Base-by-base conservation (phyloP, 176 grass and related monocot species). In the Triticum monococcum region DNA sequence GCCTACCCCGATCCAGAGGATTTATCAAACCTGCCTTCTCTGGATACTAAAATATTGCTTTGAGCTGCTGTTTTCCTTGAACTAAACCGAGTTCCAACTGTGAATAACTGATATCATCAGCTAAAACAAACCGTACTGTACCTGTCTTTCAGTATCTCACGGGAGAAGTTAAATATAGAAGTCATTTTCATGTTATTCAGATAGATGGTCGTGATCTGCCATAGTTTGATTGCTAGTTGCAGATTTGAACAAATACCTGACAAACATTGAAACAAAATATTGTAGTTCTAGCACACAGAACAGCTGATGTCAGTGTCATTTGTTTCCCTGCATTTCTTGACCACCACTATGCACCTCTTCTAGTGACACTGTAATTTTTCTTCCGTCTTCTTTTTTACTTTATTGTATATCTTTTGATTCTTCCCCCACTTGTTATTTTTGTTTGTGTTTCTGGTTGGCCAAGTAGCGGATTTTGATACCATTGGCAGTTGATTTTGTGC, bases 211-310 rank as follows among this genome's bases (percentile, higher is more conserved):
- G 18, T 59, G 7, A 22, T 22, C 17, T 61, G 30, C 12, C 64
- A 78, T 12, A 74, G 8, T 68, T 85, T 17, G 18, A 0, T 81
- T 89, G 63, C 14, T 72, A 62, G 59, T 75, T 79, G 12, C n/a
- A 60, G 13, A 65, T 63, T 46, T 60, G 20, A 50, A 60, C 32
- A 79, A 45, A 68, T 74, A 57, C 33, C 8, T 68, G n/a, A 52
- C 1, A 13, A 37, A 75, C 65, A 80, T 73, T 59, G 11, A 28
- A 41, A 16, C 22, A 31, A 37, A 78, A 57, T 30, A 75, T 20
- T 79, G 8, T 68, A 77, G 48, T 18, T 45, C 35, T 85, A 38
- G 78, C 61, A 70, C 37, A 80, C 7, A 17, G 7, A 23, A 23
- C 8, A 69, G 20, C 65, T 73, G 13, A 2, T 36, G 33, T 9